Base-by-base conservation (phyloP, 2,329 filamentous ascomycete species). In the Colletotrichum eleusines region DNA sequence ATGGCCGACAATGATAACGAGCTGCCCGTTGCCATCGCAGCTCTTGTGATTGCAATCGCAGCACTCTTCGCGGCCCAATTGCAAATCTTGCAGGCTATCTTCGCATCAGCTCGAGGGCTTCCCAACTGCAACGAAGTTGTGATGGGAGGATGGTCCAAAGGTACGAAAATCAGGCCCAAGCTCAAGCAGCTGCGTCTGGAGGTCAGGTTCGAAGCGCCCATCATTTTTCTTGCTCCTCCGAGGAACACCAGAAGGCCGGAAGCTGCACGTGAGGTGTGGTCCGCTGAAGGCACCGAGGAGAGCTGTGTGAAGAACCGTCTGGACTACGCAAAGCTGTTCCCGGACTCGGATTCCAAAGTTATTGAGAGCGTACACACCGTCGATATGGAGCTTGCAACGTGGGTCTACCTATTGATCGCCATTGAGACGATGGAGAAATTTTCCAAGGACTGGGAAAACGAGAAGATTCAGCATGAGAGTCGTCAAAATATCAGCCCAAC, bases 341-440 rank as follows among this genome's bases (percentile, higher is more conserved):
- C 8, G n/a, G 23, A 20, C 2, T 8, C 16, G 11, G 44, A 8
- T n/a, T 60, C 23, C 14, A 28, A 38, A 35, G 46, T 12, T 16
- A 38, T 7, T 3, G 38, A 54, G n/a, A 35, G 18, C 2, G 55
- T 72, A 1, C 66, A 72, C 26, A 72, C 70, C 1, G 62, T 69
- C 9, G 33, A 72, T 3, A 69, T 63, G 8, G 66, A 70, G 53
- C 44, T 42, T 2, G 66, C 65, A 1, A 70, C 61, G 0, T 72
- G 70, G 70, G 48, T 66, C 1, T 57, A 31, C 9, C 44, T 72
- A 1, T 7, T 72, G 1, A 38, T 23, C 35, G 66, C 70, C 2
- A 40, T 72, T 5, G 51, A 72, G 28, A n/a, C 33, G 2, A 69
- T 70, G 67, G 70, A 72, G 6, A 53, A n/a, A 7, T 33, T 65